Percentiles rank a stretch among this genome's conserved stretches.
Evolutionary conservation across 1,139 yeast species (phyloP).

Genomic region (Groenewaldozyma auringiensis): DNA sequence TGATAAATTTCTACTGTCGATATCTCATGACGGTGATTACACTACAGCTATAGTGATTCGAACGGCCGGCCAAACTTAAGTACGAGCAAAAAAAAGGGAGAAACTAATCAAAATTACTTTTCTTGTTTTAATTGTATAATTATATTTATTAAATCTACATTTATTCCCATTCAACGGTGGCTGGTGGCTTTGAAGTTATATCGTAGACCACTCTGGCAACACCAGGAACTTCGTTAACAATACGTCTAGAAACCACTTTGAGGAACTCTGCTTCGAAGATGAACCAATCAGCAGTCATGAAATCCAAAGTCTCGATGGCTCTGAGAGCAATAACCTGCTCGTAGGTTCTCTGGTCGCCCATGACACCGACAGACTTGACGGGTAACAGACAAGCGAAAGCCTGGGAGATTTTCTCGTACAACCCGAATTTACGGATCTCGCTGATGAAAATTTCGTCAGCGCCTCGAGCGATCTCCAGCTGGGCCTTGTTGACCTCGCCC

Average conservation of each 20-base stretch:
- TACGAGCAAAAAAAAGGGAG: too few species aligned
- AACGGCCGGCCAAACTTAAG: too few species aligned
- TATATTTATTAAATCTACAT: slow-evolving; percentile 1
- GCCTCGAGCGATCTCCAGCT: slow-evolving; percentile 93
- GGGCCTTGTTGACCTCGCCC: slow-evolving; percentile 91
- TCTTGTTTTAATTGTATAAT: too few species aligned
- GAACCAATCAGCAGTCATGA: slow-evolving; percentile 99
- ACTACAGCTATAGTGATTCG: slow-evolving; percentile 30
- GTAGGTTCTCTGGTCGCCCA: slow-evolving; percentile 99
- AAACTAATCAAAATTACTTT: too few species aligned
- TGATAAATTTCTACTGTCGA: slow-evolving; percentile 47
- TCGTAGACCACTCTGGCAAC: slow-evolving; percentile 99
- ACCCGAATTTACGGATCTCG: slow-evolving; percentile 88
- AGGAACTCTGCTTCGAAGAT: slow-evolving; percentile 88
- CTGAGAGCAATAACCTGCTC: slow-evolving; percentile 98
- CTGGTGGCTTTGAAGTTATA: slow-evolving; percentile 98
- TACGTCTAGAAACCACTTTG: slow-evolving; percentile 89
- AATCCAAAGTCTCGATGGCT: slow-evolving; percentile 95
- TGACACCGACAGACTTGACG: slow-evolving; percentile 97
- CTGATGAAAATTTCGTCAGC: slow-evolving; percentile 94
- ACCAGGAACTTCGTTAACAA: slow-evolving; percentile 96
- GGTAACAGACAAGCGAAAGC: slow-evolving; percentile 97
- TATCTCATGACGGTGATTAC: slow-evolving; percentile 61
- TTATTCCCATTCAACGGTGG: slow-evolving; percentile 99
- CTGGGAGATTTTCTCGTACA: slow-evolving; percentile 88